Base-by-base conservation (phyloP, 805 yeast species). In the Komagataella pastoris region DNA sequence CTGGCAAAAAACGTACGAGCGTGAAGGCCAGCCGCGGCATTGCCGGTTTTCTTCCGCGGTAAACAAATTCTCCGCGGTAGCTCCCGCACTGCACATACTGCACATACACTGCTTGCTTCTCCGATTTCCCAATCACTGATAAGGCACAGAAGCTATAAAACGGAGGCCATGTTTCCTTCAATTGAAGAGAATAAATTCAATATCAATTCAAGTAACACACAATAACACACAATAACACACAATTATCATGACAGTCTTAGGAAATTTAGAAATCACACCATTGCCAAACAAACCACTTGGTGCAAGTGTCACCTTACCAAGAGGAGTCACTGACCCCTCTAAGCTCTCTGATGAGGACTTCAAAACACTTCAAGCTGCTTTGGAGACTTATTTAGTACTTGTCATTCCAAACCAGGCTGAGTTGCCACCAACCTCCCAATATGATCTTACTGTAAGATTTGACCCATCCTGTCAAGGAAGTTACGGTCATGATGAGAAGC, bases 401-500 rank as follows among this genome's bases (percentile, higher is more conserved):
- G 83, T 88, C 17, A 77, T 88, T 52, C 91, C 91, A 47, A 73
- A 74, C 46, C 91, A 85, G 66, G 78, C 72, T n/a, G 68, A 78
- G 6, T 72, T 88, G 45, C 56, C 80, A 3, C 95, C 96, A 36
- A 71, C 76, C 52, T 81, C 90, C 1, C 96, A 88, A 66, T 86
- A 83, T 67, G 66, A 73, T 23, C 72, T 88, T 50, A 88, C 96
- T 30, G 76, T 83, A 54, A 76, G 85, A 59, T 84, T 88, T 61
- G 96, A 88, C 60, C 88, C 91, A 21, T 70, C 87, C 3, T 73
- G 81, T 52, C 70, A 68, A 47, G 82, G 85, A 46, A 76, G 77
- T 21, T 88, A 88, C 59, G 96, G 96, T 36, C 96, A 88, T 60
- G 90, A 91, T 53, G 67, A 63, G 52, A 84, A 86, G 63, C 84